Conservation (phyloP, 768 basidiomycete species). For the Cystobasidium onofrii region DNA sequence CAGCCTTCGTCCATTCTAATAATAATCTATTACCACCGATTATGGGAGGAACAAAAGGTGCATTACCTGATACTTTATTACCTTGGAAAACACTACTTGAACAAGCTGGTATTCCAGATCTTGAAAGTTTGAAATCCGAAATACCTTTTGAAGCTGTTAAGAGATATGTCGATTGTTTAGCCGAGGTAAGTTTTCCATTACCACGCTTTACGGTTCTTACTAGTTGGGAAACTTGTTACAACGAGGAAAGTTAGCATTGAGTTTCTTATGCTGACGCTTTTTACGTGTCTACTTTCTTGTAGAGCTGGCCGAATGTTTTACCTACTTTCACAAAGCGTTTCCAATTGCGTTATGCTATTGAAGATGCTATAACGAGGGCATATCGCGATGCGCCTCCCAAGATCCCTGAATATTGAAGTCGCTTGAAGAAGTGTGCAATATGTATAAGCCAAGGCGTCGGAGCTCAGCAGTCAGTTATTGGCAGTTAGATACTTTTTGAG, state of each 20-base stretch:
- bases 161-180: conserved; percentile 3
- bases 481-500: too few species aligned
- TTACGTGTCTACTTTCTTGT: neutral
- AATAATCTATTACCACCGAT: neutral
- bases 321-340: neutral
- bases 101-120: conserved; percentile 1
- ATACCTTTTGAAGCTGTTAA: conserved; percentile 10
- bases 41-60: neutral
- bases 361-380: neutral
- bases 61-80: neutral
- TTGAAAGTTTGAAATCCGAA: neutral
- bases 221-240: too few species aligned
- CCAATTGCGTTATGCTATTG: conserved; percentile 6
- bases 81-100: neutral
- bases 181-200: neutral
- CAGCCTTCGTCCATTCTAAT: neutral
- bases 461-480: too few species aligned
- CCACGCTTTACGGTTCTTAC: too few species aligned
- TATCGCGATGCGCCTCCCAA: neutral
- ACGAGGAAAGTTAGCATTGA: too few species aligned
- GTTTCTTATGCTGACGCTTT: neutral
- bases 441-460: too few species aligned
- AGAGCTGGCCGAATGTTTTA: neutral
- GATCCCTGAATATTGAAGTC: neutral
- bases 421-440: too few species aligned